Evolutionary conservation across 176 grass and related monocot species (phyloP).

Genomic region (Calamus simplicifolius): DNA sequence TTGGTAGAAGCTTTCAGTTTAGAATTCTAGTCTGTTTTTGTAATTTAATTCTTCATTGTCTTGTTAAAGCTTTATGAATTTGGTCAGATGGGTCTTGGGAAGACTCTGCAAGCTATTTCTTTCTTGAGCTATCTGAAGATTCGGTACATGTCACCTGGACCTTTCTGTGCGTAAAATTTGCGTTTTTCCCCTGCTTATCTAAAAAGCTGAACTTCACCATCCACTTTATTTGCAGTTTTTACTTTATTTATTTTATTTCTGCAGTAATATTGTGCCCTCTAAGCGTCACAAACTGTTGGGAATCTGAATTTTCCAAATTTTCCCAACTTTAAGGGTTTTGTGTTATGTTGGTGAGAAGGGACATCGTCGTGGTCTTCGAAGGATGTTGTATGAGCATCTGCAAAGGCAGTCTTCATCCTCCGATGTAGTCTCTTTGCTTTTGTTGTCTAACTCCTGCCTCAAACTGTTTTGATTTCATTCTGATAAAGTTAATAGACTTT

Average conservation of each 20-base stretch:
- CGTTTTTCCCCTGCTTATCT: not conserved
- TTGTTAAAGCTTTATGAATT: not conserved
- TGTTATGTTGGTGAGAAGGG: constrained; percentile 62
- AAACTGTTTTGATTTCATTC: too few relatives aligned
- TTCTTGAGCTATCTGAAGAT: constrained; percentile 73
- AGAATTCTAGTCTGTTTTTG: not conserved
- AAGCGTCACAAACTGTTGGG: constrained; percentile 72
- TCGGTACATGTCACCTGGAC: constrained; percentile 37
- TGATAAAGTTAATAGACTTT: not conserved
- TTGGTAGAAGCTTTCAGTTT: not conserved
- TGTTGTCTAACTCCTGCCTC: not conserved
- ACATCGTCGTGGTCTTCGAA: constrained; percentile 51
- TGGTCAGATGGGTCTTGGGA: constrained; percentile 87
- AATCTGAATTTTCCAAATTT: constrained; percentile 75
- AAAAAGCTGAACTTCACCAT: too few relatives aligned
- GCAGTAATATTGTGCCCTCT: constrained; percentile 91
- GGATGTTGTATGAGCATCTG: constrained; percentile 34
- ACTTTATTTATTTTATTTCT: constrained; percentile 5
- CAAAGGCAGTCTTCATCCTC: constrained; percentile 21
- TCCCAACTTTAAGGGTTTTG: constrained; percentile 51
- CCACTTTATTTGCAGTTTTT: not conserved
- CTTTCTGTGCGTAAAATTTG: constrained; percentile 50
- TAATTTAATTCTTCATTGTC: not conserved
- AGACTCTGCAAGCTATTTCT: constrained; percentile 89
- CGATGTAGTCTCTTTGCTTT: constrained; percentile 4